phyloP scores from a whole-genome alignment of 106 monocot species.

The Dioscorea alata region DNA sequence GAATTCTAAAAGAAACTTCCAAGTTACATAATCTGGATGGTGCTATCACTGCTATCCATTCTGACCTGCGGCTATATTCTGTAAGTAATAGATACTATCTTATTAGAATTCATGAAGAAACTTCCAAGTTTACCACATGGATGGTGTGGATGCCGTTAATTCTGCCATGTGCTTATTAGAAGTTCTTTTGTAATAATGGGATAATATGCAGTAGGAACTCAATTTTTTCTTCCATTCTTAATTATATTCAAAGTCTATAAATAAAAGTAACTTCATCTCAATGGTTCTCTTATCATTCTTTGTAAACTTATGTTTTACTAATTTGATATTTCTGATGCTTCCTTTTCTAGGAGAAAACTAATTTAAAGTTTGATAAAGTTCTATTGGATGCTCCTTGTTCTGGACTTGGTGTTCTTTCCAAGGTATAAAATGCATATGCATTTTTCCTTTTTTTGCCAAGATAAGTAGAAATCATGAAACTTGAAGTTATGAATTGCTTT shows the following conservation, averaged over 20 bases:
- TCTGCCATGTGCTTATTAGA: too few species aligned
- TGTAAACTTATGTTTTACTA: background rate
- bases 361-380: slow-evolving; percentile 66
- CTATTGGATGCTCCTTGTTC: slow-evolving; percentile 93
- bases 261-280: too few species aligned
- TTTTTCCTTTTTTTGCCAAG: background rate
- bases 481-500: too few species aligned
- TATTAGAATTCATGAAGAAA: too few species aligned
- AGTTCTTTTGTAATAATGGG: too few species aligned
- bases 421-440: slow-evolving; percentile 43
- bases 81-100: slow-evolving; percentile 51
- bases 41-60: slow-evolving; percentile 49
- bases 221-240: too few species aligned
- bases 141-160: too few species aligned
- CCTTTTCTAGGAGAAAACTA: slow-evolving; percentile 39
- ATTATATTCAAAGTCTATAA: too few species aligned
- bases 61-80: slow-evolving; percentile 68
- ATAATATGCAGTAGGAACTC: too few species aligned
- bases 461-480: background rate
- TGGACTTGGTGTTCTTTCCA: slow-evolving; percentile 92
- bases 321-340: background rate
- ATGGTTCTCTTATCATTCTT: too few species aligned
- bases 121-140: too few species aligned
- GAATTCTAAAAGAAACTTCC: slow-evolving; percentile 74
- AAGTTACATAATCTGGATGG: slow-evolving; percentile 45